These are phyloP conservation scores for Zelonia costaricensis DNA, from an alignment of 208 protist genomes.

Conservation along the genomic window DNA sequence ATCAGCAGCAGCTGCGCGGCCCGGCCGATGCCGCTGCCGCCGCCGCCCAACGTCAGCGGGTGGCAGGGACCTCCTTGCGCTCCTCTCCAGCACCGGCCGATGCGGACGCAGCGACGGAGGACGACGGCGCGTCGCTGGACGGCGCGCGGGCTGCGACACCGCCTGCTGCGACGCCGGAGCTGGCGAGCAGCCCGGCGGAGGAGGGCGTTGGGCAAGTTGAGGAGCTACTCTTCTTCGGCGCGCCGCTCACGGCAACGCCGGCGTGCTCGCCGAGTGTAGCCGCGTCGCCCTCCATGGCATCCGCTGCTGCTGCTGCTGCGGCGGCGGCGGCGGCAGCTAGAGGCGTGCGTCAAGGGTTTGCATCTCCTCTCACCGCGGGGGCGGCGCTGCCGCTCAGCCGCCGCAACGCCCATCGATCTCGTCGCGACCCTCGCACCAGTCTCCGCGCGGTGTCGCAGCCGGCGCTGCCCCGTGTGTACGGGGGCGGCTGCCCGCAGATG, in stretches of 20 bases:
- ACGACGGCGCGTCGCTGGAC: background rate
- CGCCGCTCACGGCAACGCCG: constrained; percentile 5
- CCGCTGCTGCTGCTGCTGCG: background rate
- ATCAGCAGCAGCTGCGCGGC: constrained; percentile 39
- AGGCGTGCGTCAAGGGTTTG: too few species aligned
- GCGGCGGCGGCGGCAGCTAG: too few species aligned
- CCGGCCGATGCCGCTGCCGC: background rate
- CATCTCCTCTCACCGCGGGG: too few species aligned
- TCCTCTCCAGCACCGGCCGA: background rate
- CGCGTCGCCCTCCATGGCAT: background rate
- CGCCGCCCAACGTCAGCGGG: too few species aligned
- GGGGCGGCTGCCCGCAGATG: constrained; percentile 16
- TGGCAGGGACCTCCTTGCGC: too few species aligned
- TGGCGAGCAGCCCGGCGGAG: background rate
- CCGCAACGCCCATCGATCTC: too few species aligned
- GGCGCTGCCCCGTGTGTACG: constrained; percentile 33
- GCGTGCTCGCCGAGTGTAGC: background rate
- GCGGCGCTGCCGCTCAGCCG: too few species aligned
- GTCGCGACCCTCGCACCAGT: background rate
- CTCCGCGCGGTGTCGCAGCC: constrained; percentile 55
- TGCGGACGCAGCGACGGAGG: background rate
- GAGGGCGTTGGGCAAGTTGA: constrained; percentile 8
- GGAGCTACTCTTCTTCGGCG: constrained; percentile 20
- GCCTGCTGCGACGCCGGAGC: background rate
- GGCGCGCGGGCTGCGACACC: background rate